Evolutionary conservation across 2,329 filamentous ascomycete species (phyloP), one percentile per base, ranked within the genome.

Genomic region (Phaeosphaeriaceae sp.): DNA sequence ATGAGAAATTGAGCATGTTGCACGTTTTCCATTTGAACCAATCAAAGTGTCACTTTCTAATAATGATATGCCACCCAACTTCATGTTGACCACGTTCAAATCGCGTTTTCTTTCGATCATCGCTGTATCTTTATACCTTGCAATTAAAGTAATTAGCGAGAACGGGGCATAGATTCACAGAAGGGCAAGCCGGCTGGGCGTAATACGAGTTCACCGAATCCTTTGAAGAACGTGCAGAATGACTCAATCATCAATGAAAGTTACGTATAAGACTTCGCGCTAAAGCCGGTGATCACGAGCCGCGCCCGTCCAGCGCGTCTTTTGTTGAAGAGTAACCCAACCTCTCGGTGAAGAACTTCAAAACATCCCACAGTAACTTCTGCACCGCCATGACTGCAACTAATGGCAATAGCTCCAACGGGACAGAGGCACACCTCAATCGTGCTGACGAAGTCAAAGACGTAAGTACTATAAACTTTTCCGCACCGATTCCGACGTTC

Each of bases 401-500:
- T 49, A 62, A 60, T 48, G 55, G 56, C 13, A 54, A 49, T 22
- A 53, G 52, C 28, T 15, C 48, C 49, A 67, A 62, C 28, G 58
- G 58, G 28, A 40, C 54, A 7, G 66, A 71, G 44, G 55, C 62
- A 43, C 69, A 69, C 24, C 69, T 76, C 46, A 68, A 68, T 44
- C 68, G 76, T 22, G 73, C 77, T 13, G 73, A 76, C 28, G 77
- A 79, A 61, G 76, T 77, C 54, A 70, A 77, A 68, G 76, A 78
- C 56, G 77, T 78, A 70, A 49, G 69, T 70, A 28, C 26, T 28
- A 23, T 30, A 32, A 50, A 21, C 9, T 32, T 28, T 46, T 23
- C 28, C 22, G 7, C 21, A 24, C 30, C 24, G 19, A 49, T 54
- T 66, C 59, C 54, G 55, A 57, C 15, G 55, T 54, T 57, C 59